Evolutionary conservation across 805 yeast genomes (phyloP).

Genomic region (Lachancea lanzarotensis): DNA sequence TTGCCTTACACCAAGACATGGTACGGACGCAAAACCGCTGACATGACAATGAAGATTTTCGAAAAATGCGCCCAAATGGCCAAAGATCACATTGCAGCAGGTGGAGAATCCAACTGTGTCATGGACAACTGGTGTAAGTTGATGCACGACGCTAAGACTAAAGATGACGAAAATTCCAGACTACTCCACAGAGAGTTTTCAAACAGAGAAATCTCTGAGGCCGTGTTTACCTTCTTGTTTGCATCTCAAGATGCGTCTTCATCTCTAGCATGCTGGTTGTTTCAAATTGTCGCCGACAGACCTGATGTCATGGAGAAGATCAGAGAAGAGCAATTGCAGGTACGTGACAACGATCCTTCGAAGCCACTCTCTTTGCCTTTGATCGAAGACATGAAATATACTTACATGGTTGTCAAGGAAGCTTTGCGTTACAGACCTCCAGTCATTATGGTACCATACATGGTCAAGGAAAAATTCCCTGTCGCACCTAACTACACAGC

Average conservation of each 20-base stretch:
- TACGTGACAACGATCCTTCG: constrained; percentile 71
- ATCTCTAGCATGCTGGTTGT: constrained; percentile 95
- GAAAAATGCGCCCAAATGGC: constrained; percentile 85
- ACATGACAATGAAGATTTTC: constrained; percentile 87
- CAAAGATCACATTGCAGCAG: constrained; percentile 67
- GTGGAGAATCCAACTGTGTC: constrained; percentile 78
- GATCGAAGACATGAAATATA: constrained; percentile 81
- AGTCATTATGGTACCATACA: constrained; percentile 96
- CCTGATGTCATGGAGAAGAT: constrained; percentile 83
- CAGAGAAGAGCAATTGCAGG: constrained; percentile 83
- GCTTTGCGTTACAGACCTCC: constrained; percentile 94
- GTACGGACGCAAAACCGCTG: constrained; percentile 93
- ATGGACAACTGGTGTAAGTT: constrained; percentile 92
- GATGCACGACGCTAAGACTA: constrained; percentile 63
- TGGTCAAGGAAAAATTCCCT: constrained; percentile 81
- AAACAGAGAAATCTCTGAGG: constrained; percentile 90
- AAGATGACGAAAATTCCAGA: constrained; percentile 47
- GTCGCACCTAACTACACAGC: constrained; percentile 78
- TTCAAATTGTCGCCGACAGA: constrained; percentile 92
- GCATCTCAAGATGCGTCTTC: constrained; percentile 99
- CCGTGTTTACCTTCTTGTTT: constrained; percentile 90
- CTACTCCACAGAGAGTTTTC: constrained; percentile 73
- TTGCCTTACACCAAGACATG: constrained; percentile 95
- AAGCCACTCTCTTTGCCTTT: constrained; percentile 59
- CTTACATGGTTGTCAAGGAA: constrained; percentile 87